Percentiles rank a stretch among this genome's conserved stretches.
phyloP scores from a whole-genome alignment of 2,329 filamentous ascomycete species.

The Xylaria sp. region DNA sequence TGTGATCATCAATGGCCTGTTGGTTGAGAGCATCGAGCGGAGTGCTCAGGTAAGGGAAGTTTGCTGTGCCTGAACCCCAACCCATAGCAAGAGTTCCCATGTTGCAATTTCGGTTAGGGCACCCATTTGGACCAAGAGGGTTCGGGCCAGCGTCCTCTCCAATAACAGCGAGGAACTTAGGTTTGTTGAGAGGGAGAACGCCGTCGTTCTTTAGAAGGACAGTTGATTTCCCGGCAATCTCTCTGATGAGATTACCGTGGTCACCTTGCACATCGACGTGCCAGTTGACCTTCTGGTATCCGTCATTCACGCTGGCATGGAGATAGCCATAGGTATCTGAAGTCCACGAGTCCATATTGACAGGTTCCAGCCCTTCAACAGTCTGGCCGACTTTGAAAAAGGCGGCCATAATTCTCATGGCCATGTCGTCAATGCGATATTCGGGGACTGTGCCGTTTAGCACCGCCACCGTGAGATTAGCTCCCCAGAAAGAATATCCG shows the following conservation, averaged over 20 bases:
- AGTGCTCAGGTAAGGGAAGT: slow-evolving; percentile 80
- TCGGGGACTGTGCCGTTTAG: slow-evolving; percentile 89
- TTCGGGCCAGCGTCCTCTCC: slow-evolving; percentile 86
- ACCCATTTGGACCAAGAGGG: slow-evolving; percentile 80
- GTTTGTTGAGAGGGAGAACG: slow-evolving; percentile 79
- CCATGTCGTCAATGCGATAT: slow-evolving; percentile 92
- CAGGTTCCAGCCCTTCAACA: slow-evolving; percentile 57
- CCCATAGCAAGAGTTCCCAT: slow-evolving; percentile 75
- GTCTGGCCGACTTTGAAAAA: slow-evolving; percentile 73
- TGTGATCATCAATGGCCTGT: slow-evolving; percentile 68
- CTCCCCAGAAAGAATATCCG: slow-evolving; percentile 80
- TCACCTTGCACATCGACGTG: slow-evolving; percentile 85
- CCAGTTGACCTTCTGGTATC: slow-evolving; percentile 76
- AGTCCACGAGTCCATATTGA: slow-evolving; percentile 93
- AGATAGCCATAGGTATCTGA: slow-evolving; percentile 76
- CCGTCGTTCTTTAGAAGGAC: slow-evolving; percentile 90
- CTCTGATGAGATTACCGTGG: slow-evolving; percentile 77
- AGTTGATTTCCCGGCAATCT: slow-evolving; percentile 80
- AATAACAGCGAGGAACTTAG: slow-evolving; percentile 79
- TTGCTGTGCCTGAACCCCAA: slow-evolving; percentile 80
- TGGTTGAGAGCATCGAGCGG: slow-evolving; percentile 76
- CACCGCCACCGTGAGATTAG: slow-evolving; percentile 87
- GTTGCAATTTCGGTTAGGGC: slow-evolving; percentile 71
- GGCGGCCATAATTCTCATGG: slow-evolving; percentile 79
- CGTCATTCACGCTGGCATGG: slow-evolving; percentile 70